Percentiles rank a stretch among this genome's conserved stretches.
Evolutionary conservation across 176 grass and related monocot genomes (phyloP).

Genomic region (Neostapfia colusana): DNA sequence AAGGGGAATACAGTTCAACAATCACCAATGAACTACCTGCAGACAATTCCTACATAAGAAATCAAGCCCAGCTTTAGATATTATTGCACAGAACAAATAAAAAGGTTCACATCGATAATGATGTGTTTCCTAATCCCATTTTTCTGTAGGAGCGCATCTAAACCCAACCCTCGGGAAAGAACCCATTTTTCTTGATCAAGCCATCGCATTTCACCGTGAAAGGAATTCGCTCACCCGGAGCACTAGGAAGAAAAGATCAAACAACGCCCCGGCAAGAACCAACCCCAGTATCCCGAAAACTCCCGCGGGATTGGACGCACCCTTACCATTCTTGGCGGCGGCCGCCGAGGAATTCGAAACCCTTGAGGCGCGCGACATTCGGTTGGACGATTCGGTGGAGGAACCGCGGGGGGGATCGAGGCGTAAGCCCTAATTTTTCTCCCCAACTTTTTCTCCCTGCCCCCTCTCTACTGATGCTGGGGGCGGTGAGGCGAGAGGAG

Average conservation of each 20-base stretch:
- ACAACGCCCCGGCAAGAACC: not conserved
- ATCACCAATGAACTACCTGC: not conserved
- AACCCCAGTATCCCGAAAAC: slow-evolving; percentile 8
- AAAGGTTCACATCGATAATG: not conserved
- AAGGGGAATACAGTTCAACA: slow-evolving; percentile 8
- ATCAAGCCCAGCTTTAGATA: not conserved
- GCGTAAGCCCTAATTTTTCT: slow-evolving; percentile 33
- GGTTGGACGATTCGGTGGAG: slow-evolving; percentile 36
- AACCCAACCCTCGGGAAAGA: not conserved
- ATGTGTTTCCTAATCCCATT: slow-evolving; percentile 16
- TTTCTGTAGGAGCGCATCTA: slow-evolving; percentile 19
- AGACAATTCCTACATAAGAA: not conserved
- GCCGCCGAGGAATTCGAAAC: not conserved
- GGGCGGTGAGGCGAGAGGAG: not conserved
- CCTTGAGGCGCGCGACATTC: slow-evolving; percentile 40
- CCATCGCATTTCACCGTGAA: slow-evolving; percentile 27
- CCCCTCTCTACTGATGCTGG: not conserved
- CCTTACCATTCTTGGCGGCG: slow-evolving; percentile 35
- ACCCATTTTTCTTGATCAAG: not conserved
- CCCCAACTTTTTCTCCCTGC: not conserved
- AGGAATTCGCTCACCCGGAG: no score
- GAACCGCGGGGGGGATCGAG: slow-evolving; percentile 17
- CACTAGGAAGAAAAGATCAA: not conserved
- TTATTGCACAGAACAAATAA: slow-evolving; percentile 7
- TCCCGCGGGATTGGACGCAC: slow-evolving; percentile 2